phyloP scores from a whole-genome alignment of 2,329 filamentous ascomycete genomes.

The Neophaeococcomyces mojaviensis region DNA sequence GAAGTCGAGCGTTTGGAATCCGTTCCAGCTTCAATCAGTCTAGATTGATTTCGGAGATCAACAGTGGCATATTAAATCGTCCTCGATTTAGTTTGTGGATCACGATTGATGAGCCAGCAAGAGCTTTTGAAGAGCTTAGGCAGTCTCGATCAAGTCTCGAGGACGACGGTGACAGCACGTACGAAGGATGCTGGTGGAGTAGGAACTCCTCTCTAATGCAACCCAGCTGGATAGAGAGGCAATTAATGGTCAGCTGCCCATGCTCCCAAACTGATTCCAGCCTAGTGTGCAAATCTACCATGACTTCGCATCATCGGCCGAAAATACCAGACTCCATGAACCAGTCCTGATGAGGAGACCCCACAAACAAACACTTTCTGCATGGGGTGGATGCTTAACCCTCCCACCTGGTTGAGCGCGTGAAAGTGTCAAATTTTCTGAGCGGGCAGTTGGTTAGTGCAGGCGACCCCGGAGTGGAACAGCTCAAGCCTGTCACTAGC shows the following conservation, averaged over 20 bases:
- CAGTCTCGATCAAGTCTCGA: neutral
- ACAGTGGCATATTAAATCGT: too few species aligned
- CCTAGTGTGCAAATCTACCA: neutral
- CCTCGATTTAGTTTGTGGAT: too few species aligned
- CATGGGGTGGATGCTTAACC: too few species aligned
- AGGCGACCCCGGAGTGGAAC: neutral
- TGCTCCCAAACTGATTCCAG: neutral
- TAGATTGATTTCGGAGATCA: too few species aligned
- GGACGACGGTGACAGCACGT: neutral
- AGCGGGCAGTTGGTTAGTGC: neutral
- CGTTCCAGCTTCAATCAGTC: too few species aligned
- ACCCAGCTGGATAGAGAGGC: neutral
- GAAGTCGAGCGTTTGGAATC: too few species aligned
- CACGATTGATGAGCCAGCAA: too few species aligned
- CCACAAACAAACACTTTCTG: too few species aligned
- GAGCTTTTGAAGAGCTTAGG: neutral
- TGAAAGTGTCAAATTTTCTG: constrained; percentile 21
- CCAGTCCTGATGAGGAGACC: neutral
- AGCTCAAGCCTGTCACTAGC: neutral
- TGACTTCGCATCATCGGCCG: neutral
- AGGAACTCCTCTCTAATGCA: neutral
- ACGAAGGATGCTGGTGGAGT: neutral
- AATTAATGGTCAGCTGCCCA: constrained; percentile 3
- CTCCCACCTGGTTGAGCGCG: constrained; percentile 8
- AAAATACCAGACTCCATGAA: neutral